Evolutionary conservation across 345 rosid genomes (phyloP).

Genomic region (Pelargonium nanum): DNA sequence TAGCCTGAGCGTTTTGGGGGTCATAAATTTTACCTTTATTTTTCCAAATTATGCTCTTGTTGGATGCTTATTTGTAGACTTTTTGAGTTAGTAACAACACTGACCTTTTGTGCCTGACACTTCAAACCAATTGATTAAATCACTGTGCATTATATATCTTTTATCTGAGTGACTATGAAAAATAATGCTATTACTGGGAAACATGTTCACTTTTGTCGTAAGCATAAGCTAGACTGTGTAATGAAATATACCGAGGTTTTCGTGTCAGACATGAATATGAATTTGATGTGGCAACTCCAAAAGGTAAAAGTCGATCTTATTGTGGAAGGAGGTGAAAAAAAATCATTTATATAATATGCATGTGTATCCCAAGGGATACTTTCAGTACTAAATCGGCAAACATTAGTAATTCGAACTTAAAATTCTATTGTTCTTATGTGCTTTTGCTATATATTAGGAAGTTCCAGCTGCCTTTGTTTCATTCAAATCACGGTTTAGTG

Average conservation of each 20-base stretch:
- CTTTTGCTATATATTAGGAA: constrained; percentile 29
- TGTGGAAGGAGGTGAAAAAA: background rate
- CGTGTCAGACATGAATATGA: background rate
- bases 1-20: background rate
- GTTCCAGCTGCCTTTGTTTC: constrained; percentile 89
- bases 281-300: background rate
- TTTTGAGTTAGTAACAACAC: background rate
- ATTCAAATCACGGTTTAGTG: constrained; percentile 68
- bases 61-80: background rate
- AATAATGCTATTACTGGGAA: background rate
- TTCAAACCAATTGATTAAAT: background rate
- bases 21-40: background rate
- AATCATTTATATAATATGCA: too few species aligned
- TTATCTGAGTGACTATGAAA: background rate
- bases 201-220: too few species aligned
- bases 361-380: too few species aligned
- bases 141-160: background rate
- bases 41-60: background rate
- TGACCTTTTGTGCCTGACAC: background rate
- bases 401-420: too few species aligned
- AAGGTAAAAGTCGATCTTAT: background rate
- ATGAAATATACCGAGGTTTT: background rate
- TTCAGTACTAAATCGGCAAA: too few species aligned
- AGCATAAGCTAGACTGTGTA: too few species aligned
- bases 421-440: background rate